Conservation (phyloP, 208 protist species). For the Trypanosoma caninum region DNA sequence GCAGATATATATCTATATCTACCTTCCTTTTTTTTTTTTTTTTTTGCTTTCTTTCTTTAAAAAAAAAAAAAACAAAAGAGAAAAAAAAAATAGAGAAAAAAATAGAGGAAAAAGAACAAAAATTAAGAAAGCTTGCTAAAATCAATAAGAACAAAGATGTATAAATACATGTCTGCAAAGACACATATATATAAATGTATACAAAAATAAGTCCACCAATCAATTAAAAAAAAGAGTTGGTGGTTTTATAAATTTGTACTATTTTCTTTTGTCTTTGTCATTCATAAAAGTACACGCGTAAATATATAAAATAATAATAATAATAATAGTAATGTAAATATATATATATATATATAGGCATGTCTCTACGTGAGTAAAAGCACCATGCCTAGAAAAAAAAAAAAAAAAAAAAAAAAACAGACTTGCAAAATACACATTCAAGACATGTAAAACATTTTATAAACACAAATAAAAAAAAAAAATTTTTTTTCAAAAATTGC, state of each 20-base stretch:
- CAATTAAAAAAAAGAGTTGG: no score
- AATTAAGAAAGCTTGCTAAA: neutral
- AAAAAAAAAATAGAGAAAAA: slow-evolving; percentile 15
- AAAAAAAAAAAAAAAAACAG: neutral
- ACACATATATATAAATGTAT: no score
- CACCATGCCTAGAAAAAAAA: neutral
- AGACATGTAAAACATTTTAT: neutral
- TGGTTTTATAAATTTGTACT: no score
- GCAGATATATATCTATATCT: no score
- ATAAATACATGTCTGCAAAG: neutral
- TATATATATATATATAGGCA: no score
- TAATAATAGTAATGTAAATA: no score
- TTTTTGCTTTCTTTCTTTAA: neutral
- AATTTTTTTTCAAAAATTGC: neutral
- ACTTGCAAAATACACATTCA: neutral
- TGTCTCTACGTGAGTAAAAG: no score
- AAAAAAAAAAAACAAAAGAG: slow-evolving; percentile 19
- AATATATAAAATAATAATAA: no score
- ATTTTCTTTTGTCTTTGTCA: no score
- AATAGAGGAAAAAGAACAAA: neutral
- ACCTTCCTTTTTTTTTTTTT: no score
- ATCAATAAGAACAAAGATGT: neutral
- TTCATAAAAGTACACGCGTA: no score
- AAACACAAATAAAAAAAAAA: neutral
- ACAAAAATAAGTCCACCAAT: no score